Base-by-base conservation (phyloP, 1,284 basidiomycete genomes). In the Pisolithus thermaeus region DNA sequence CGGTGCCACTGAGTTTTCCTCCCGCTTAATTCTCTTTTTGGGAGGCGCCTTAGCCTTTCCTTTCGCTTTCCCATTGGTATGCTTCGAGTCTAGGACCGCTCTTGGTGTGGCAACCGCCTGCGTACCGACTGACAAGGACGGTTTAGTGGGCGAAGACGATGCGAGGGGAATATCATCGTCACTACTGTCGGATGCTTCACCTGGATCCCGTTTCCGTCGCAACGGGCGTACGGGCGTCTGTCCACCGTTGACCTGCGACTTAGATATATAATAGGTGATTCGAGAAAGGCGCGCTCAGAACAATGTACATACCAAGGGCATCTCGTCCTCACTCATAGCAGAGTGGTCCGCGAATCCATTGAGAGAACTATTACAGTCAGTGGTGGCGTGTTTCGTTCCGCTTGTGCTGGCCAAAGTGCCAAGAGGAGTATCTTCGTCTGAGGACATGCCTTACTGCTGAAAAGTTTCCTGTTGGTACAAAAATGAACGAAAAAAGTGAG, bases 101-200 rank as follows among this genome's bases (percentile, higher is more conserved):
- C 66, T 65, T 45, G 67, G 61, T 39, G 71, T 70, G 40, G 76
- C 74, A 27, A 73, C 73, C 69, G 73, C 75, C 30, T 70, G 63
- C 18, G 72, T 66, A 9, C 73, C 68, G 47, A 70, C 67, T 28
- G 75, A 69, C 55, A 68, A 69, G 36, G 64, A 54, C 51, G 70
- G 71, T 68, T 86, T 87, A 9, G 70, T 73, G 20, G 84, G 83
- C 27, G 85, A 85, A 38, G 83, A 84, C 32, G 32, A 35, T 46
- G 84, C 84, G 43, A 89, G 77, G 41, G 85, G 85, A 25, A 71
- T 72, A 55, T 88, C 84, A 57, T 87, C 84, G n/a, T 85, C 84
- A n/a, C 86, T 84, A 59, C 81, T 85, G 39, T 79, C 76, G 54
- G 67, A 73, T 14, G 77, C 76, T 18, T 70, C 71, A 51, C 71